Evolutionary conservation across 192 early-diverging fungal genomes (phyloP).

Genomic region (Funneliformis mosseae): DNA sequence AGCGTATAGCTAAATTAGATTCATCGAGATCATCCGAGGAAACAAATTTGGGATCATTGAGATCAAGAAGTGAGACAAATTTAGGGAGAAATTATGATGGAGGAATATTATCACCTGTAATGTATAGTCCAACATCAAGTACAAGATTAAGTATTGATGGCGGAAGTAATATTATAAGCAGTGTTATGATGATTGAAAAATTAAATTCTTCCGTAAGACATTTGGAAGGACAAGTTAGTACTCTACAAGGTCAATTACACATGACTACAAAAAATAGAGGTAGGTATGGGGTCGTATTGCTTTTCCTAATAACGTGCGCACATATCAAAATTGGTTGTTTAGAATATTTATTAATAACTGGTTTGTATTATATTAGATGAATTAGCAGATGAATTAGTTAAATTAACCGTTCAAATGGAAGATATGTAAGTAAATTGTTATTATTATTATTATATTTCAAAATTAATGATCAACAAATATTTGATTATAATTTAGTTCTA

Average conservation of each 20-base stretch:
- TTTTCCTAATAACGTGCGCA: too few relatives aligned
- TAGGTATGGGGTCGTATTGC: constrained; percentile 23
- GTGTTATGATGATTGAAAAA: constrained; percentile 58
- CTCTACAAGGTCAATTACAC: constrained; percentile 66
- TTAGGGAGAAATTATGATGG: background rate
- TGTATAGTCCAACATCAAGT: constrained; percentile 23
- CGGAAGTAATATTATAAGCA: background rate
- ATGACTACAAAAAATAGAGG: constrained; percentile 60
- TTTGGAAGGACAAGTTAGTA: constrained; percentile 67
- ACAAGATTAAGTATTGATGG: constrained; percentile 13
- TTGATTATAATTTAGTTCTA: constrained; percentile 16
- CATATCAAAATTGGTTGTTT: background rate
- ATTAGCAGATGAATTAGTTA: constrained; percentile 73
- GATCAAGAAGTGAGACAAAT: background rate
- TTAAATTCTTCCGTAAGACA: constrained; percentile 61
- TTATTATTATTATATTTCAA: constrained; percentile 4
- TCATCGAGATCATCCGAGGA: background rate
- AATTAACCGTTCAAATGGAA: constrained; percentile 67
- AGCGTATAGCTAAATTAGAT: background rate
- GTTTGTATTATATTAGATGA: constrained; percentile 51
- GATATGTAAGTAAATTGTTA: constrained; percentile 48
- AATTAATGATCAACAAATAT: background rate
- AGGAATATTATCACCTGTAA: constrained; percentile 7
- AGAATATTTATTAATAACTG: background rate
- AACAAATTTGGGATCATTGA: background rate